These are phyloP conservation scores for Venturia effusa DNA, from an alignment of 2,329 filamentous ascomycete genomes.

Conservation along the genomic window DNA sequence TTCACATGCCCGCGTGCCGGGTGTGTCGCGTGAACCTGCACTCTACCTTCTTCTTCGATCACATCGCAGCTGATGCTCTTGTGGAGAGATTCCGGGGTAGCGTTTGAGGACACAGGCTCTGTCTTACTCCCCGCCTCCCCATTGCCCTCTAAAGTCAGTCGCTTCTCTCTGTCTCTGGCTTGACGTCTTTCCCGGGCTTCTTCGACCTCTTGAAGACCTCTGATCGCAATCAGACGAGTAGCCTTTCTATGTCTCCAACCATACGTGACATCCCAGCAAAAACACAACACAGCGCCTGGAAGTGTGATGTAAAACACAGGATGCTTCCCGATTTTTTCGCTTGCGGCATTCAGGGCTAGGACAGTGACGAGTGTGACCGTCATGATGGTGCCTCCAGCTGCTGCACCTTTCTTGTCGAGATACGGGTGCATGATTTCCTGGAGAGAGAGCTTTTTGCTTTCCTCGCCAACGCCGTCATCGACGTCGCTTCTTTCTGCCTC, in stretches of 20 bases:
- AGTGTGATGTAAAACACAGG: constrained; percentile 60
- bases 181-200: constrained; percentile 30
- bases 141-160: not conserved
- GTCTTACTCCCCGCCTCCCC: not conserved
- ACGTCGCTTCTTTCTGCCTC: constrained; percentile 31
- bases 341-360: constrained; percentile 53
- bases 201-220: constrained; percentile 42
- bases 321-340: constrained; percentile 36
- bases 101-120: not conserved
- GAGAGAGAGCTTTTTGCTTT: constrained; percentile 47
- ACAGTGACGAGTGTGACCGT: constrained; percentile 54
- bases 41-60: not conserved
- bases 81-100: not conserved
- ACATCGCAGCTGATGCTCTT: constrained; percentile 2
- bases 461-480: constrained; percentile 35
- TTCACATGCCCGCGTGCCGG: not conserved
- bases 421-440: constrained; percentile 70
- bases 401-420: constrained; percentile 54
- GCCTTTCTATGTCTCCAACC: constrained; percentile 54
- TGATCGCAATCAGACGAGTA: constrained; percentile 50
- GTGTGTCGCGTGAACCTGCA: not conserved
- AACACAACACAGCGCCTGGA: constrained; percentile 57
- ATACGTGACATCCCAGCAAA: constrained; percentile 53
- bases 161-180: constrained; percentile 24
- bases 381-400: constrained; percentile 56